Conservation (phyloP, 192 early-diverging fungal genomes). For the Backusella tuberculispora region DNA sequence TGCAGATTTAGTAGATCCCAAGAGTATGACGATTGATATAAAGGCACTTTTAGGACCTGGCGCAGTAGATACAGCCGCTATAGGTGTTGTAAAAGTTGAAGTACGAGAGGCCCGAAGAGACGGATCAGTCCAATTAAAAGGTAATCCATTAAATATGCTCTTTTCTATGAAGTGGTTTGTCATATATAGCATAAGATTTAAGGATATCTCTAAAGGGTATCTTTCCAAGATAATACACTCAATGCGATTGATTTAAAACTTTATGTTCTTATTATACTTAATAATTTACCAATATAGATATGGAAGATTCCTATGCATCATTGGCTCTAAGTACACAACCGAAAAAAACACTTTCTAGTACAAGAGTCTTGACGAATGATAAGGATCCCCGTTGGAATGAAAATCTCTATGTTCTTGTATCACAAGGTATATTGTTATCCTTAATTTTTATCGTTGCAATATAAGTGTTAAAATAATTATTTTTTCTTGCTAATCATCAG, state of each 20-base stretch:
- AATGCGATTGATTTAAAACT: background rate
- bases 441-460: background rate
- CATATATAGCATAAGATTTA: no score
- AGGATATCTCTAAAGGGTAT: background rate
- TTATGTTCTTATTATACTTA: background rate
- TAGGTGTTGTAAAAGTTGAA: constrained; percentile 39
- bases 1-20: constrained; percentile 38
- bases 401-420: constrained; percentile 27
- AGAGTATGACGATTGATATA: constrained; percentile 37
- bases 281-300: constrained; percentile 14
- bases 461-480: background rate
- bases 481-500: background rate
- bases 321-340: constrained; percentile 29
- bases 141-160: background rate
- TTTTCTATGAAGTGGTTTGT: no score
- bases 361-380: constrained; percentile 36
- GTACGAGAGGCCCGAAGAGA: constrained; percentile 24
- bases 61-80: constrained; percentile 28
- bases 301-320: constrained; percentile 36
- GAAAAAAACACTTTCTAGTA: constrained; percentile 20
- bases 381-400: constrained; percentile 39
- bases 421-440: constrained; percentile 12
- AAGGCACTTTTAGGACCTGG: constrained; percentile 28
- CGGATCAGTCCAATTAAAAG: background rate
- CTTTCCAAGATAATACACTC: background rate